phyloP scores from a whole-genome alignment of 1,284 basidiomycete species.

The Mycena citricolor region DNA sequence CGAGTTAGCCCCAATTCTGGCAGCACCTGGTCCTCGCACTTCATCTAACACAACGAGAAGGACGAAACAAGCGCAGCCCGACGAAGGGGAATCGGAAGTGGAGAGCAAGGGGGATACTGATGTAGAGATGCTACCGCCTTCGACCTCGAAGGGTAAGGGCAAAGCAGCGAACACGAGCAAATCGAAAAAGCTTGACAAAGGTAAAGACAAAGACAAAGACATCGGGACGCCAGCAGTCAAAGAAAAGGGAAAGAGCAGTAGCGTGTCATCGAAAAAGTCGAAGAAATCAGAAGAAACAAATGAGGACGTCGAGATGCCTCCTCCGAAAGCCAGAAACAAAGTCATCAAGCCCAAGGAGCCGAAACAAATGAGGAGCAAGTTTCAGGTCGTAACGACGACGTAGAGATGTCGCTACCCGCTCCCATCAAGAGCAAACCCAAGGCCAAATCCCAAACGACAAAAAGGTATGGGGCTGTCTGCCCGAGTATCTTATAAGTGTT shows the following conservation, averaged over 20 bases:
- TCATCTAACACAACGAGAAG: too few relatives aligned
- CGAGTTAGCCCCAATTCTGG: too few relatives aligned
- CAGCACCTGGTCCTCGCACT: too few relatives aligned
- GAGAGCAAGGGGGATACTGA: conserved; percentile 12
- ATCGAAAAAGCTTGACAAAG: background rate
- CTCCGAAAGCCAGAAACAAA: conserved; percentile 13
- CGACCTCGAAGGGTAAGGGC: conserved; percentile 14
- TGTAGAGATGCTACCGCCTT: conserved; percentile 6
- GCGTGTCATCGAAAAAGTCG: conserved; percentile 14
- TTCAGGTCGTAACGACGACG: too few relatives aligned
- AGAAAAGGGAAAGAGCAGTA: conserved; percentile 23
- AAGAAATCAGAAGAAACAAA: conserved; percentile 11
- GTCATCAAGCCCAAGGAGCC: too few relatives aligned
- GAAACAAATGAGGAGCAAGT: too few relatives aligned
- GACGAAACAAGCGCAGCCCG: conserved; percentile 11
- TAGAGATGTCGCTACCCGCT: too few relatives aligned
- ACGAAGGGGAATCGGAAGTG: conserved; percentile 15
- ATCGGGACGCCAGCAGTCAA: conserved; percentile 3
- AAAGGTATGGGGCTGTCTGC: too few relatives aligned
- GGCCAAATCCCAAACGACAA: too few relatives aligned
- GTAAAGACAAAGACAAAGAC: conserved; percentile 1
- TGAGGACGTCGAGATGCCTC: conserved; percentile 12
- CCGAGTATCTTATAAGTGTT: too few relatives aligned
- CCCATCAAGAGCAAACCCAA: too few relatives aligned
- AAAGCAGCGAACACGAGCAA: conserved; percentile 8